These are phyloP conservation scores for Ophiostoma novo-ulmi DNA, from an alignment of 2,329 filamentous ascomycete genomes.

Conservation along the genomic window DNA sequence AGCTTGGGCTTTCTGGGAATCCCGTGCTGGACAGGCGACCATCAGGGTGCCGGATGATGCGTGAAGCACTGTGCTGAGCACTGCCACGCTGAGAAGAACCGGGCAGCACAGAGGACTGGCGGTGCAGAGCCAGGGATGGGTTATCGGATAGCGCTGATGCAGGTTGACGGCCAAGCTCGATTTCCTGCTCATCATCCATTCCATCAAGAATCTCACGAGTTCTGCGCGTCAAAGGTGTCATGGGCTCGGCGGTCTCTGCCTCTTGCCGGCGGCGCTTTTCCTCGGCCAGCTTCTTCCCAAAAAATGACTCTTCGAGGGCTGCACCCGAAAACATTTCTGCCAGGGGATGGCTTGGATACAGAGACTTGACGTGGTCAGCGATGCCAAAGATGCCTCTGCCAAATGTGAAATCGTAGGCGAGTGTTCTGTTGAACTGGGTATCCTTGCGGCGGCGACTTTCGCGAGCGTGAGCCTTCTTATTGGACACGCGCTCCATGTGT, in stretches of 20 bases:
- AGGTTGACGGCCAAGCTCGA: constrained; percentile 66
- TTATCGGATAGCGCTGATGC: constrained; percentile 62
- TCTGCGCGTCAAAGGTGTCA: constrained; percentile 22
- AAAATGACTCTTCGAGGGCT: constrained; percentile 21
- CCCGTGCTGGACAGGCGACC: constrained; percentile 30
- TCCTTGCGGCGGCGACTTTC: constrained; percentile 22
- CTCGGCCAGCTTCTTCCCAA: constrained; percentile 27
- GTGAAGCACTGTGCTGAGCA: constrained; percentile 19
- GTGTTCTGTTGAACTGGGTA: not conserved
- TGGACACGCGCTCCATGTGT: constrained; percentile 25
- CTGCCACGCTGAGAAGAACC: constrained; percentile 42
- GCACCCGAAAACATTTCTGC: constrained; percentile 25
- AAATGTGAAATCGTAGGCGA: constrained; percentile 24
- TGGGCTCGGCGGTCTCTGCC: constrained; percentile 14
- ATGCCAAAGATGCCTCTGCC: constrained; percentile 28
- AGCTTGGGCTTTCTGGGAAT: constrained; percentile 24
- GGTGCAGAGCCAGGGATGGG: constrained; percentile 43
- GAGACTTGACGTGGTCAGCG: constrained; percentile 14
- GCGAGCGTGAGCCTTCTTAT: constrained; percentile 21
- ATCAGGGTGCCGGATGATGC: constrained; percentile 38
- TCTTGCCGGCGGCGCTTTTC: constrained; percentile 18
- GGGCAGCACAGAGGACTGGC: constrained; percentile 42
- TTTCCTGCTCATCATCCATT: constrained; percentile 30
- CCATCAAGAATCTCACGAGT: not conserved
- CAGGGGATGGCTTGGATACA: constrained; percentile 21